Percentiles rank a stretch among this genome's conserved stretches.
These are phyloP conservation scores for Triticum dicoccoides DNA, from an alignment of 176 grass and related monocot species.

Conservation along the genomic window DNA sequence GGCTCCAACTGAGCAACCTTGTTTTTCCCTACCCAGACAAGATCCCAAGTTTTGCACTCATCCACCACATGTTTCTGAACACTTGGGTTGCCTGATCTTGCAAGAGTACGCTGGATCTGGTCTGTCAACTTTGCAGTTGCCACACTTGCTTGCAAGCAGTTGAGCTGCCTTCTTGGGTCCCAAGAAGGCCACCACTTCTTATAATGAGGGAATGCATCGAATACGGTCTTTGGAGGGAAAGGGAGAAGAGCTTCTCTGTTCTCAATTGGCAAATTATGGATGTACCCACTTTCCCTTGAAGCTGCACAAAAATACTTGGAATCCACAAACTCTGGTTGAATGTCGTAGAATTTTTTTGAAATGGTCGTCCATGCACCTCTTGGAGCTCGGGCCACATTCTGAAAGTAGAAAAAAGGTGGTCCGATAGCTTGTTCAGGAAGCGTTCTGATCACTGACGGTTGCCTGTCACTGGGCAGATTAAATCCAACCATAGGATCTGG, in stretches of 20 bases:
- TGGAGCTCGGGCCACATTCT: conserved; percentile 74
- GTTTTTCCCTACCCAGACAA: conserved; percentile 74
- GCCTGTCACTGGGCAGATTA: conserved; percentile 38
- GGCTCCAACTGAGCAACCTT: conserved; percentile 74
- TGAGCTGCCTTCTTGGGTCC: conserved; percentile 72
- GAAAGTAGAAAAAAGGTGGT: conserved; percentile 77
- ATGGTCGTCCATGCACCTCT: conserved; percentile 70
- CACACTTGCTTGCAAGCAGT: conserved; percentile 73
- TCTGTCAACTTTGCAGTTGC: conserved; percentile 53
- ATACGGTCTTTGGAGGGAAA: conserved; percentile 55
- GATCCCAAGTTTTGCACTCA: conserved; percentile 75
- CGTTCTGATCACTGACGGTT: conserved; percentile 4
- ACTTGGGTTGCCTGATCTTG: not conserved
- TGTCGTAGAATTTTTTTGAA: conserved; percentile 60
- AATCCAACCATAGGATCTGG: conserved; percentile 71
- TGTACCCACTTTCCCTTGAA: conserved; percentile 64
- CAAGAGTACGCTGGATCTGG: conserved; percentile 38
- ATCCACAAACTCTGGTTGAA: conserved; percentile 74
- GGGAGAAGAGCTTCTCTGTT: conserved; percentile 62
- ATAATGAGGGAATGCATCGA: conserved; percentile 51
- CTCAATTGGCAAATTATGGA: conserved; percentile 67
- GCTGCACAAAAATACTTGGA: conserved; percentile 72
- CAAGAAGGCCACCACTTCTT: conserved; percentile 71
- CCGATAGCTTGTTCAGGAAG: conserved; percentile 49
- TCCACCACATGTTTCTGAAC: conserved; percentile 52